Conservation (phyloP, 306 rosid species). For the Castanea sativa region DNA sequence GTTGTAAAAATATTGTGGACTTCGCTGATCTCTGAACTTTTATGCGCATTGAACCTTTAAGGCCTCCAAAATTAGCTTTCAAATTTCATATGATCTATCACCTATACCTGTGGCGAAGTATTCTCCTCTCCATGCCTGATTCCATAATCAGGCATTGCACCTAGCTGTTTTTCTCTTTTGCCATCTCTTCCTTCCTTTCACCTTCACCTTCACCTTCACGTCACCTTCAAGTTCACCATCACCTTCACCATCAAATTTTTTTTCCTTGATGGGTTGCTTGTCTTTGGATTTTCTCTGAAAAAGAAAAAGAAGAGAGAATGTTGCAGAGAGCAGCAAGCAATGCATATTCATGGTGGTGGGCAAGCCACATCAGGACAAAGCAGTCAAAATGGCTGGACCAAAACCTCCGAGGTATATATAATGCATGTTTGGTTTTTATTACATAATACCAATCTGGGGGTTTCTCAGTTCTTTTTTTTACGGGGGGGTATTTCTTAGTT, state of each 20-base stretch:
- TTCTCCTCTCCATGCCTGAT: slow-evolving; percentile 51
- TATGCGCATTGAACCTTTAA: not conserved
- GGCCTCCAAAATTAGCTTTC: slow-evolving; percentile 22
- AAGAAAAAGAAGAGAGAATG: slow-evolving; percentile 36
- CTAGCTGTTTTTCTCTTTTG: slow-evolving; percentile 27
- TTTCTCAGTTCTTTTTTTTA: not conserved
- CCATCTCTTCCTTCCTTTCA: slow-evolving; percentile 3
- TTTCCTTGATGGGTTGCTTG: slow-evolving; percentile 25
- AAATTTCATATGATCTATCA: slow-evolving; percentile 19
- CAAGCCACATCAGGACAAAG: slow-evolving; percentile 91
- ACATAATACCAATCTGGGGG: not conserved
- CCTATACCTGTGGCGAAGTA: slow-evolving; percentile 47
- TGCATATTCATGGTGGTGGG: slow-evolving; percentile 99
- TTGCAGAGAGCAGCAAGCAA: slow-evolving; percentile 92
- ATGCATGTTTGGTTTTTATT: not conserved
- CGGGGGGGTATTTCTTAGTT: not conserved
- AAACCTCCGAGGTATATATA: slow-evolving; percentile 66
- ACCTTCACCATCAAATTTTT: slow-evolving; percentile 20
- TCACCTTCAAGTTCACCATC: not conserved
- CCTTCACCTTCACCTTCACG: not conserved
- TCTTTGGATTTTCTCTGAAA: slow-evolving; percentile 15
- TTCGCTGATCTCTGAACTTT: too few species aligned
- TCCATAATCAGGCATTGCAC: slow-evolving; percentile 22
- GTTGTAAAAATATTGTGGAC: too few species aligned
- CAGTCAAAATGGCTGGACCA: slow-evolving; percentile 99